Base-by-base conservation (phyloP, 106 monocot genomes). In the Chionographis japonica region DNA sequence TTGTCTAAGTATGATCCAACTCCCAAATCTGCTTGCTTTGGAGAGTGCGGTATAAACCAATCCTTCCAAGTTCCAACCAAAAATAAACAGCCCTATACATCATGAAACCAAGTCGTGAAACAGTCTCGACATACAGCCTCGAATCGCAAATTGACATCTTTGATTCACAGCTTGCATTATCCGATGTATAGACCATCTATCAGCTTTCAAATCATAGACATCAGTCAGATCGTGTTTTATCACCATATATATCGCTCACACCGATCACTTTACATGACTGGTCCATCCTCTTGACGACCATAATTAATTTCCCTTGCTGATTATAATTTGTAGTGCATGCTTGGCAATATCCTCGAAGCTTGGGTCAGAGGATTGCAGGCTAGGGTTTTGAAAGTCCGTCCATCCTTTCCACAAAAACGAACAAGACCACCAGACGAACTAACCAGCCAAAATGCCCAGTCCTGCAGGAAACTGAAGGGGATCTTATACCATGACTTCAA, bases 1-100 rank as follows among this genome's bases (percentile, higher is more conserved):
- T 54, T 18, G 67, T 79, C 69, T 78, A 85, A n/a, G 64, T 80
- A 80, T 88, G 92, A 77, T 92, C 92, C 61, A 88, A 63, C 62
- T 92, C 92, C 92, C 92, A 92, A 51, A 92, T 88, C 63, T 78
- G 78, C 87, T 84, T 91, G 73, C 85, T 92, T 75, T 92, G 92
- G 42, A 88, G 68, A 4, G 92, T 92, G 74, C 88, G 88, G 64
- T 88, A 92, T 12, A 88, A 70, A 61, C 92, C 92, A 38, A 92
- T 77, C 68, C 92, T 74, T 43, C 92, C 92, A 51, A 92, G 88
- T 74, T 43, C 92, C 92, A 51, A 92, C 92, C 72, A 92, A 68
- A 74, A 88, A 92, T 16, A 92, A 80, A 10, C 88, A 88, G 85
- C 73, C 50, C 55, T 43, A 71, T 85, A 92, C 80, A 88, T 85